Base-by-base conservation (phyloP, 768 basidiomycete genomes). In the Xanthoconium purpureum region DNA sequence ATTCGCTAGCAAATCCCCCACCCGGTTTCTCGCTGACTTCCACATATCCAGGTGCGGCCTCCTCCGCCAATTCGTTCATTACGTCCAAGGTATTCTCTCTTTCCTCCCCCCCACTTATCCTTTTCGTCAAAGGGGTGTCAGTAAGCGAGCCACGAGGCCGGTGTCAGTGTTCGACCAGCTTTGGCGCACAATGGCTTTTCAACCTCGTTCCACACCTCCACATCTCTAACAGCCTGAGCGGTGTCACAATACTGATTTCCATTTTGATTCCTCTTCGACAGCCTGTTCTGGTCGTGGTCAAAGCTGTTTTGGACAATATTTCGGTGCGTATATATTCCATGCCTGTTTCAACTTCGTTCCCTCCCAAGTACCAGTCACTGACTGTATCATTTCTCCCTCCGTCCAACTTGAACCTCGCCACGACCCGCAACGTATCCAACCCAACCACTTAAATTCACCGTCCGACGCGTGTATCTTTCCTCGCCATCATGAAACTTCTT, bases 31-130 rank as follows among this genome's bases (percentile, higher is more conserved):
- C 29, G 44, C 50, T 57, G 50, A 62, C 62, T 15, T 56, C 52
- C 55, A 61, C 56, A 38, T 50, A 56, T 50, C 67, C 73, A 84
- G 83, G 84, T 77, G 78, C 83, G 84, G 84, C 84, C 82, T 83
- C 84, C 83, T 86, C 83, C 84, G 83, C 77, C 64, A 68, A 71
- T 70, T 80, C 83, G 72, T 67, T 87, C 85, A 60, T 84, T 85
- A 74, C 73, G 64, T 70, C 62, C 73, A 75, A 82, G 80, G 84
- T 84, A 59, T 57, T 77, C 70, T 54, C 51, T 61, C 47, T 54
- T 49, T 54, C 50, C 40, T 55, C 60, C 12, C 61, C 47, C 11
- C 20, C 15, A 49, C 58, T 39, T 60, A 30, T 60, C 24, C 43
- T 32, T 48, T 56, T 28, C 44, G 5, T 52, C 51, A 46, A 54